These are phyloP conservation scores for Zychaea mexicana DNA, from an alignment of 371 early-diverging fungal species.

Conservation along the genomic window DNA sequence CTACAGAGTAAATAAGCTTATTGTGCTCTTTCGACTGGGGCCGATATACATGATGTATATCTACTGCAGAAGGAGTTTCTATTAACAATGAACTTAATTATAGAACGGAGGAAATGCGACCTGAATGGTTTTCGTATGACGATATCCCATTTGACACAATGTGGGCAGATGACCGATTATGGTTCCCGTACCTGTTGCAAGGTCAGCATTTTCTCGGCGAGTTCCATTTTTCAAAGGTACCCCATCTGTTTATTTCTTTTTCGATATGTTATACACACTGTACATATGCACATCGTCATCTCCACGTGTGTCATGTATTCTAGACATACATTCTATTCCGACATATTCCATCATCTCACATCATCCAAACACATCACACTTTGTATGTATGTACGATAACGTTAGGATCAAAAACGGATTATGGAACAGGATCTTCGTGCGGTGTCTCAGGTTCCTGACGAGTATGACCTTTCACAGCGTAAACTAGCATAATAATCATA, in stretches of 20 bases:
- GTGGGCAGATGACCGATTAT: constrained; percentile 60
- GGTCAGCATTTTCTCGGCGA: constrained; percentile 31
- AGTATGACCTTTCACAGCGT: neutral
- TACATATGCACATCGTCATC: too few species aligned
- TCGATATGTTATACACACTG: neutral
- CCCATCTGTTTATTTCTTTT: constrained; percentile 22
- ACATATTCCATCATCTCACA: constrained; percentile 6
- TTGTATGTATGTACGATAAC: neutral
- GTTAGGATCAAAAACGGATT: neutral
- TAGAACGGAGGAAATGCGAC: constrained; percentile 68
- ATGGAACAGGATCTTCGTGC: neutral
- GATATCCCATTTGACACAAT: constrained; percentile 54
- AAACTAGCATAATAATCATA: neutral
- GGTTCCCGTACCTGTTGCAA: constrained; percentile 46
- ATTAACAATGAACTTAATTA: neutral
- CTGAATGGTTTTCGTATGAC: constrained; percentile 58
- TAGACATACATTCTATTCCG: too few species aligned
- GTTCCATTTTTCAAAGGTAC: constrained; percentile 42
- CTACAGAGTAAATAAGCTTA: constrained; percentile 62
- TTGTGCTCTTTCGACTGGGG: too few species aligned
- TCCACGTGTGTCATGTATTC: too few species aligned
- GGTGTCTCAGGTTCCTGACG: neutral
- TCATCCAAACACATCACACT: neutral
- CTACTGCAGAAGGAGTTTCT: neutral
- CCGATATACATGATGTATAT: too few species aligned